Conservation (phyloP, 2,329 filamentous ascomycete species). For the Botrytis medusae region DNA sequence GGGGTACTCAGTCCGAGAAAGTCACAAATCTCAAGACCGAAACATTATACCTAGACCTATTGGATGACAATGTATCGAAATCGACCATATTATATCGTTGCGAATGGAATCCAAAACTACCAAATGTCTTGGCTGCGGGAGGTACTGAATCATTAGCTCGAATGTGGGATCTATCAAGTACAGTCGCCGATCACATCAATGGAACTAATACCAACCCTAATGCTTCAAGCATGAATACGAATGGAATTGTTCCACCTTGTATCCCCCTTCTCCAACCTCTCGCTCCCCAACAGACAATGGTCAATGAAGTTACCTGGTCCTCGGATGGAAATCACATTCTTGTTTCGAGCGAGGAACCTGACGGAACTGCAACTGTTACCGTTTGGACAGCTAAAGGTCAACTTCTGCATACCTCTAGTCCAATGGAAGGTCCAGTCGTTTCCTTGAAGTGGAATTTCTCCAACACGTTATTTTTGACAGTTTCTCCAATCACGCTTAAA, state of each 20-base stretch:
- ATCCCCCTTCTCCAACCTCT: conserved; percentile 55
- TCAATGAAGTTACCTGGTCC: conserved; percentile 62
- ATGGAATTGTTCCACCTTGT: conserved; percentile 30
- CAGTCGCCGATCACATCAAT: conserved; percentile 41
- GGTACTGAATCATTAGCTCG: conserved; percentile 70
- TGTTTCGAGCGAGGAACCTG: conserved; percentile 54
- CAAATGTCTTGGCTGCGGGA: conserved; percentile 64
- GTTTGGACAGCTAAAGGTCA: conserved; percentile 57
- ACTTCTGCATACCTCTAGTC: conserved; percentile 54
- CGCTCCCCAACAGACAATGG: conserved; percentile 51
- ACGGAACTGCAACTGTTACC: conserved; percentile 51
- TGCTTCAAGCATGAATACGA: conserved; percentile 19
- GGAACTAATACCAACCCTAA: neutral
- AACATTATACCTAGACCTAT: conserved; percentile 61
- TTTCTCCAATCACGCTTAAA: conserved; percentile 49
- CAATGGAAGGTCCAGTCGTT: conserved; percentile 60
- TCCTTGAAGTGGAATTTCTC: conserved; percentile 61
- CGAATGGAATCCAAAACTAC: conserved; percentile 67
- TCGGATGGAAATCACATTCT: conserved; percentile 56
- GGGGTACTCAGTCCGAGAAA: conserved; percentile 64
- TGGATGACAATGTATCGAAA: conserved; percentile 39
- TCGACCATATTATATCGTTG: conserved; percentile 62
- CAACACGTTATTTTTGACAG: conserved; percentile 54
- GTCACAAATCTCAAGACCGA: conserved; percentile 58
- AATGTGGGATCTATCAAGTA: conserved; percentile 63